phyloP scores from a whole-genome alignment of 805 yeast genomes.

The Yamadazyma olivae region DNA sequence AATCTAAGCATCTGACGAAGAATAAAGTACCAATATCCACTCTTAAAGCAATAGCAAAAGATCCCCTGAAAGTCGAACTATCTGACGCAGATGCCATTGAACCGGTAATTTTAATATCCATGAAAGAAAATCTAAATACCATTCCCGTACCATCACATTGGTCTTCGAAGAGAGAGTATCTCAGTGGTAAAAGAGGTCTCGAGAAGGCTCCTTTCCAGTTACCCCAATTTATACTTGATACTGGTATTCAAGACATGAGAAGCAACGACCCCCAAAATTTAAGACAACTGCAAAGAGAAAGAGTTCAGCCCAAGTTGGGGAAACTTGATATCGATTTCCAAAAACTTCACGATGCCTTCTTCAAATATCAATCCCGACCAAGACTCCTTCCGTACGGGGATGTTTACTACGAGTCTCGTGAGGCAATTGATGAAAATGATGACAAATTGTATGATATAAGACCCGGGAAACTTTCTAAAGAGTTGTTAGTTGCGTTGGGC shows the following conservation, averaged over 20 bases:
- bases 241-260: slow-evolving; percentile 88
- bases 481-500: slow-evolving; percentile 67
- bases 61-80: slow-evolving; percentile 84
- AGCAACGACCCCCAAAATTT: slow-evolving; percentile 58
- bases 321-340: slow-evolving; percentile 81
- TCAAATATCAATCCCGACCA: slow-evolving; percentile 77
- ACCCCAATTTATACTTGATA: slow-evolving; percentile 73
- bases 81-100: slow-evolving; percentile 81
- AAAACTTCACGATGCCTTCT: slow-evolving; percentile 81
- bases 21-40: slow-evolving; percentile 63
- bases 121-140: slow-evolving; percentile 63
- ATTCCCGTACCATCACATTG: slow-evolving; percentile 85
- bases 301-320: slow-evolving; percentile 89
- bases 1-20: slow-evolving; percentile 38
- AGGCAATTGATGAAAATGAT: slow-evolving; percentile 40
- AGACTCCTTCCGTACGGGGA: slow-evolving; percentile 69
- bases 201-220: slow-evolving; percentile 71
- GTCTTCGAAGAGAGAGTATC: slow-evolving; percentile 73
- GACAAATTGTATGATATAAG: slow-evolving; percentile 34
- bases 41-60: slow-evolving; percentile 55
- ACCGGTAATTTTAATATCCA: slow-evolving; percentile 60
- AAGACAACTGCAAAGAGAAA: slow-evolving; percentile 73
- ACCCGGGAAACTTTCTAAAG: slow-evolving; percentile 69
- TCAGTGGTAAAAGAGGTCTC: slow-evolving; percentile 61
- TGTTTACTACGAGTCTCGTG: slow-evolving; percentile 74